Base-by-base conservation (phyloP, 106 monocot genomes). In the Vanilla planifolia region DNA sequence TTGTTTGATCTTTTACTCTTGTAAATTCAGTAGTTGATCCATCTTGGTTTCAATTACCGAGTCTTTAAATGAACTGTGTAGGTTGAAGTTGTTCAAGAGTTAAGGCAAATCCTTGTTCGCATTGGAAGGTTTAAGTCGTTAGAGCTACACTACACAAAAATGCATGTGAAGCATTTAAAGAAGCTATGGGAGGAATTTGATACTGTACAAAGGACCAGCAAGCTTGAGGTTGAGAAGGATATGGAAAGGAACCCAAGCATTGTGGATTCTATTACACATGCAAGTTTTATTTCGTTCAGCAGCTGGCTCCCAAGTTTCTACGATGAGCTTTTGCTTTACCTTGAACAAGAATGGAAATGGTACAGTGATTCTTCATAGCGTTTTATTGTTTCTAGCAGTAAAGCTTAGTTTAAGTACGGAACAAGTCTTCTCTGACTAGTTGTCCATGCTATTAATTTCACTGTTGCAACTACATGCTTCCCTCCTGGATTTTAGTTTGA, bases 271-370 rank as follows among this genome's bases (percentile, higher is more conserved):
- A 32, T 34, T 53, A 17, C 71, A 27, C 65, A 55, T 72, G 52
- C 71, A 16, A 29, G 22, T 32, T 52, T 63, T 32, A 28, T 79
- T 41, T 78, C 81, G 29, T 98, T 98, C 52, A 82, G 84, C 41
- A 80, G 82, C 70, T 98, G 98, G 98, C 64, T 98, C 32, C 98
- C 92, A 25, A 92, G 79, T 73, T 98, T 92, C 56, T 92, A 92
- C 66, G 98, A 98, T 77, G 98, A 92, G 63, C 68, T 80, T 58
- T 72, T 98, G 29, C 79, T 98, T 59, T 85, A 92, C 63, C 79
- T 98, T 24, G 91, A 98, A 75, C 84, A 98, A 81, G 92, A 98
- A 75, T 98, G 98, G 98, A 98, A 98, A 51, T 98, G 98, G 98
- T 98, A 80, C 55, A 65, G 8, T 62, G 6, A 47, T 58, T 29